Base-by-base conservation (phyloP, 1,139 yeast species). In the Hyphopichia khmerensis region DNA sequence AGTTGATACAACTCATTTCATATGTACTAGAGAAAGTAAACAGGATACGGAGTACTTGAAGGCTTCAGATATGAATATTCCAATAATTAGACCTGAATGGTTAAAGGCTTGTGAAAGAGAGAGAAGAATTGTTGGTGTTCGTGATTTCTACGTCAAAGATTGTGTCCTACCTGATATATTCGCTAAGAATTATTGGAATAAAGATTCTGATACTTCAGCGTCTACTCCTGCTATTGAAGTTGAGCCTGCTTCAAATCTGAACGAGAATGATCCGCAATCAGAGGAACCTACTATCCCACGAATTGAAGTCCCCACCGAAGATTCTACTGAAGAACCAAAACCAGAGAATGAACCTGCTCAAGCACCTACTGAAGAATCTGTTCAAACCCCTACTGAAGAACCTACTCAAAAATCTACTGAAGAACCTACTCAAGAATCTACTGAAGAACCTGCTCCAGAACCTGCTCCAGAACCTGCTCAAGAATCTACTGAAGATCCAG, bases 41-140 rank as follows among this genome's bases (percentile, higher is more conserved):
- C 81, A 79, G 21, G 73, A 77, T 41, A 65, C 77, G 2, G 89
- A 86, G 57, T 88, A 74, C 69, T 72, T 82, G 49, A 85, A 83
- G 60, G 99, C 99, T 1, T 76, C 79, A 48, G 91, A 86, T 46
- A 79, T 83, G 74, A 93, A 91, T 60, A 90, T 93, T 45, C 99
- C 99, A 3, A 80, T 93, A 35, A 93, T 93, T 23, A 79, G 96
- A 61, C 99, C 99, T 0, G 98, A 93, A 60, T 93, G 98, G 98
- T 72, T 93, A 45, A 85, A 87, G 64, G 97, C 97, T 0, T 93
- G 99, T 69, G 96, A 89, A 56, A 66, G 79, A 39, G 98, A 91
- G 57, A 79, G 95, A 52, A 71, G 97, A 56, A 82, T 93, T 46
- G 96, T 91, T 35, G 96, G 98, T 24, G 99, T 95, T 13, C 77